Conservation (phyloP, 768 basidiomycete species). For the Termitomyces sp. region DNA sequence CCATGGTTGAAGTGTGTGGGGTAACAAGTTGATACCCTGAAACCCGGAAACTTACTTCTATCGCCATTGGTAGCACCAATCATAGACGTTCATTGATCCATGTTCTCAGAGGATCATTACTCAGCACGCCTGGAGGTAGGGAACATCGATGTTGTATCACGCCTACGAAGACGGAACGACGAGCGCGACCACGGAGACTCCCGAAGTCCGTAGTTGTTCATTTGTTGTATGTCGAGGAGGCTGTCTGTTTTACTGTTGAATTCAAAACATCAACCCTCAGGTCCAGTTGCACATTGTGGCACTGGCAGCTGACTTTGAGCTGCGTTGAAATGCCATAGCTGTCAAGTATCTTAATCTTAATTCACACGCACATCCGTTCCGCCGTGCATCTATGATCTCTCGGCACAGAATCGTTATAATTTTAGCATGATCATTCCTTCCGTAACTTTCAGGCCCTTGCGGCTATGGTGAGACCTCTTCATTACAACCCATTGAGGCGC, state of each 20-base stretch:
- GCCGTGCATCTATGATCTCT: background rate
- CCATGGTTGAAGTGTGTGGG: background rate
- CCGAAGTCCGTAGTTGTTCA: slow-evolving; percentile 8
- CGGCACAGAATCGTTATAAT: background rate
- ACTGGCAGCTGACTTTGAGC: background rate
- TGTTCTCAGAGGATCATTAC: slow-evolving; percentile 7
- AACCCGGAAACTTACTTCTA: slow-evolving; percentile 4
- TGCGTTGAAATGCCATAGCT: background rate
- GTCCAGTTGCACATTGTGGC: background rate
- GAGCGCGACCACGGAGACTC: slow-evolving; percentile 4
- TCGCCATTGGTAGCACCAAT: background rate
- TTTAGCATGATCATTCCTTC: background rate
- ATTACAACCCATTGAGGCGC: background rate
- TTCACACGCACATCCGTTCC: background rate
- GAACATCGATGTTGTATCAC: background rate
- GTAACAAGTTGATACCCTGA: slow-evolving; percentile 3
- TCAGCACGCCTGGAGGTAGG: slow-evolving; percentile 1
- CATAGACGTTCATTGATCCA: slow-evolving; percentile 7
- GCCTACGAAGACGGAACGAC: slow-evolving; percentile 11
- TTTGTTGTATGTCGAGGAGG: background rate
- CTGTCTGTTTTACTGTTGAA: background rate
- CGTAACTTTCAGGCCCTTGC: background rate
- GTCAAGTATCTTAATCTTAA: background rate
- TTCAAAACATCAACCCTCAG: background rate
- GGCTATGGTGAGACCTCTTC: background rate